phyloP scores from a whole-genome alignment of 306 rosid genomes.

The Arachis hypogaea region DNA sequence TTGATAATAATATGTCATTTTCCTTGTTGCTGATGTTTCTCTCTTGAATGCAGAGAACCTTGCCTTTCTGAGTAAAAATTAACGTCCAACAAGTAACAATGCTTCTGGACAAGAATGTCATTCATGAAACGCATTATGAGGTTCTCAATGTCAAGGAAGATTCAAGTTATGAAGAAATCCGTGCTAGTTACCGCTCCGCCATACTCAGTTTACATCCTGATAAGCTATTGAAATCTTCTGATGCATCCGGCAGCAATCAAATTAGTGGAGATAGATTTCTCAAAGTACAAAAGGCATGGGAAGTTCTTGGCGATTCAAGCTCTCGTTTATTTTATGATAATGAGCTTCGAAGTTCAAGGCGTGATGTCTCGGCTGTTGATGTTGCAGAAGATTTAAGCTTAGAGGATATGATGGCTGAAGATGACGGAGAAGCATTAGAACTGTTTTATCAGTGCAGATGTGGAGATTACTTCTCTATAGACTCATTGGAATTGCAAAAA shows the following conservation, averaged over 20 bases:
- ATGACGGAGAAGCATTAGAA: slow-evolving; percentile 57
- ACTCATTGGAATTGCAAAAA: slow-evolving; percentile 69
- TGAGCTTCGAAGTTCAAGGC: slow-evolving; percentile 59
- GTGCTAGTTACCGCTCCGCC: slow-evolving; percentile 72
- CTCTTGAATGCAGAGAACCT: slow-evolving; percentile 29
- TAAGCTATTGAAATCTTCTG: slow-evolving; percentile 51
- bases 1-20: slow-evolving; percentile 2
- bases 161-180: slow-evolving; percentile 74
- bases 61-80: slow-evolving; percentile 37
- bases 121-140: slow-evolving; percentile 68
- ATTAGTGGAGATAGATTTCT: slow-evolving; percentile 58
- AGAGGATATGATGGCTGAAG: slow-evolving; percentile 67
- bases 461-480: slow-evolving; percentile 76
- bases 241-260: slow-evolving; percentile 40
- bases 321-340: slow-evolving; percentile 66
- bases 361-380: slow-evolving; percentile 61
- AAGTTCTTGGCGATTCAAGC: slow-evolving; percentile 60
- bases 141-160: slow-evolving; percentile 68
- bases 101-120: slow-evolving; percentile 49
- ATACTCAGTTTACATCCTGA: slow-evolving; percentile 84
- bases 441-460: slow-evolving; percentile 80
- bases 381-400: slow-evolving; percentile 73
- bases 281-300: slow-evolving; percentile 94
- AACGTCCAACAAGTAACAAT: slow-evolving; percentile 35
- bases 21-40: slow-evolving; percentile 29